Evolutionary conservation across 73 alveolate genomes (phyloP).

Genomic region (Tetrahymena borealis): DNA sequence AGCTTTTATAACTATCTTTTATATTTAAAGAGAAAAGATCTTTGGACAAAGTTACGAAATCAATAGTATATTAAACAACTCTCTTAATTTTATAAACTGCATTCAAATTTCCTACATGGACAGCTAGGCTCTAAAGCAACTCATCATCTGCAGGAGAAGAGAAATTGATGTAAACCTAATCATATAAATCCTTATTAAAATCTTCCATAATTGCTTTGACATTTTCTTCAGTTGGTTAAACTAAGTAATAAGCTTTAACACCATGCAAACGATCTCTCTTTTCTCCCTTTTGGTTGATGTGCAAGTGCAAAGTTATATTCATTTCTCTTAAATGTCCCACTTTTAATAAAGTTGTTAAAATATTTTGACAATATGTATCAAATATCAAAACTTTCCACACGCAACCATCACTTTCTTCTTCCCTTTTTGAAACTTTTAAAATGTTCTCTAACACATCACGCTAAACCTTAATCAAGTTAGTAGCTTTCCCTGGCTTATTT

Average conservation of each 20-base stretch:
- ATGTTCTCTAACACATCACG: not conserved
- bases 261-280: conserved; percentile 34
- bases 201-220: conserved; percentile 17
- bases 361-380: conserved; percentile 24
- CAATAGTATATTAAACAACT: conserved; percentile 12
- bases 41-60: conserved; percentile 16
- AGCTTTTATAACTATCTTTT: not conserved
- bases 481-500: not conserved
- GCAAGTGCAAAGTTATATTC: conserved; percentile 31
- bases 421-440: not conserved
- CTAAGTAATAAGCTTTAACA: conserved; percentile 11
- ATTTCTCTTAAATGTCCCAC: conserved; percentile 40
- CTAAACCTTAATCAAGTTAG: not conserved
- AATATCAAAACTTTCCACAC: conserved; percentile 23
- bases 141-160: conserved; percentile 7
- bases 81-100: conserved; percentile 25
- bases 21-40: conserved; percentile 8
- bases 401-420: not conserved
- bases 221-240: not conserved
- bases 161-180: conserved; percentile 15
- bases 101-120: conserved; percentile 17
- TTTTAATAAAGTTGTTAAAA: conserved; percentile 14
- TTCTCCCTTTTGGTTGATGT: conserved; percentile 25
- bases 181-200: conserved; percentile 34
- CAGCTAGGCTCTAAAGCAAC: conserved; percentile 16